Base-by-base conservation (phyloP, 1,284 basidiomycete genomes). In the Ganoderma lingzhi region DNA sequence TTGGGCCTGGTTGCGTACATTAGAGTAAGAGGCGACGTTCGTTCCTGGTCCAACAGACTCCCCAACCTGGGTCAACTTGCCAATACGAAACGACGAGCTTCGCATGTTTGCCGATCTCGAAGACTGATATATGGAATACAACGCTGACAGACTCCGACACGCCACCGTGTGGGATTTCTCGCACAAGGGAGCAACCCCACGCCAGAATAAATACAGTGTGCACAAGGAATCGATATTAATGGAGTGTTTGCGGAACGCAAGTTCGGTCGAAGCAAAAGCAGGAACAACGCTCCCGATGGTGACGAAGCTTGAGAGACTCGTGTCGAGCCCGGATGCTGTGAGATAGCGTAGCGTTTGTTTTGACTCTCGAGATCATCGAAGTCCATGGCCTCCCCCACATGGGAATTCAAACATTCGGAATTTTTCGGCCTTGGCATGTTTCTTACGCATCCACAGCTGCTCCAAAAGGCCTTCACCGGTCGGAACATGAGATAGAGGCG, bases 101-200 rank as follows among this genome's bases (percentile, higher is more conserved):
- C 32, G 30, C 32, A 51, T 51, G 48, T 51, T 51, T 51, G 48
- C 48, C 48, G 48, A 51, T 51, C 48, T 51, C 48, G 23, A 51
- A 51, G 48, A 51, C 48, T 51, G 48, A 51, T 51, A 51, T 51
- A 51, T 51, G 48, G 48, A 51, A 51, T 51, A 51, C 23, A 51
- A 51, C 8, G 48, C 48, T 51, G 48, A 48, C 45, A 48, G 48
- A 2, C 48, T 4, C 48, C 48, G 48, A 28, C 23, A 12, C 28
- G 48, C 48, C 48, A 51, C 48, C 23, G 48, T 12, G 23, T 28
- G n/a, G 23, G 10, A 51, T 51, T n/a, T 23, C n/a, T 51, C 48
- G 48, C 23, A 19, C n/a, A 51, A 6, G 48, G 15, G 48, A 10
- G 48, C 48, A 51, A 41, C 39, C n/a, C 48, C 48, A 23, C 9